A percentile compares a stretch with the other conserved stretches of the same genome.
These are phyloP conservation scores for Knoxdaviesia capensis DNA, from an alignment of 2,329 filamentous ascomycete genomes.

Conservation along the genomic window DNA sequence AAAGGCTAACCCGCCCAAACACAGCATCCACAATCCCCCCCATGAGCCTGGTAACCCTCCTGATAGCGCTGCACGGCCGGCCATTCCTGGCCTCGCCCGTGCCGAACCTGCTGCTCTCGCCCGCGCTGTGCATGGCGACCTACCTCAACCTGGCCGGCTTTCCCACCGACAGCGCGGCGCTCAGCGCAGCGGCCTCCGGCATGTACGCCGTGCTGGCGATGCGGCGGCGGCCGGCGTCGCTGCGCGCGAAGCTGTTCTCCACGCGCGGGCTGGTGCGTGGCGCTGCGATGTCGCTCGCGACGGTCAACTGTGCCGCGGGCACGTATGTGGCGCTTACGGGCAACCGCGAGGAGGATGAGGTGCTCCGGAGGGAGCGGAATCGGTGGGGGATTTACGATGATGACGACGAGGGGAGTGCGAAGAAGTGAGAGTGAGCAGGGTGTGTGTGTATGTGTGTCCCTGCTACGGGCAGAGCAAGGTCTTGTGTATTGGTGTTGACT, in stretches of 20 bases:
- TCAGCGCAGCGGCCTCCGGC: conserved; percentile 34
- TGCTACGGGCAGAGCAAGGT: too few species aligned
- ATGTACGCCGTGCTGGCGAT: conserved; percentile 35
- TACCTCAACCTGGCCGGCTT: conserved; percentile 41
- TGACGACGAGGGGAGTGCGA: conserved; percentile 1
- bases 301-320: conserved; percentile 25
- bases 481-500: too few species aligned
- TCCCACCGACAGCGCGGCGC: conserved; percentile 33
- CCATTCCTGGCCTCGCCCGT: conserved; percentile 30
- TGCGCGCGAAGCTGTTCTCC: conserved; percentile 20
- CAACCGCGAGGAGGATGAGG: conserved; percentile 26
- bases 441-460: neutral
- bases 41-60: conserved; percentile 32
- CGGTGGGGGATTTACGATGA: conserved; percentile 21
- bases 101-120: conserved; percentile 23
- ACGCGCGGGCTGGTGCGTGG: conserved; percentile 29
- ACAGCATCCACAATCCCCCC: conserved; percentile 32
- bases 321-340: conserved; percentile 31
- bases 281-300: conserved; percentile 26
- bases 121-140: conserved; percentile 31
- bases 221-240: conserved; percentile 19
- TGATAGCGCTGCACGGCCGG: conserved; percentile 33
- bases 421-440: neutral
- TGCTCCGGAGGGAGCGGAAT: conserved; percentile 25
- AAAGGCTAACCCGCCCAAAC: conserved; percentile 1